These are phyloP conservation scores for Aristolochia californica DNA, from an alignment of 164 flowering plant genomes.

Conservation along the genomic window DNA sequence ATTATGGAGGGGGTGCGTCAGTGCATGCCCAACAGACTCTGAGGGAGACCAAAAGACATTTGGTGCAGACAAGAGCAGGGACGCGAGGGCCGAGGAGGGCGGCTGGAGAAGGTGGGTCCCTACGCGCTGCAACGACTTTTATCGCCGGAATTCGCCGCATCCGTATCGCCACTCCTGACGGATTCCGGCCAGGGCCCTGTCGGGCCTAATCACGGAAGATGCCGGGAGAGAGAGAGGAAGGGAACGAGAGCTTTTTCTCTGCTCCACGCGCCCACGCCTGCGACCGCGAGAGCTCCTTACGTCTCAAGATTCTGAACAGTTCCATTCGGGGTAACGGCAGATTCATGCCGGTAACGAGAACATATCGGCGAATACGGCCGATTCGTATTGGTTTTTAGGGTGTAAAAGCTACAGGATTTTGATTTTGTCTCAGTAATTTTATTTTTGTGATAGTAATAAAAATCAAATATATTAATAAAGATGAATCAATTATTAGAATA, in stretches of 20 bases:
- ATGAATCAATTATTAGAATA: too few relatives aligned
- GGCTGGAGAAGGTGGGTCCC: background rate
- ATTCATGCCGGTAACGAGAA: too few relatives aligned
- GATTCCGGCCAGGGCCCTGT: background rate
- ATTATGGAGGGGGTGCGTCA: background rate
- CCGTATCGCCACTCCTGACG: background rate
- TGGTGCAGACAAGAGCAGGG: background rate
- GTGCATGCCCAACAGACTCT: conserved; percentile 5
- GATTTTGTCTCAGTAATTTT: too few relatives aligned
- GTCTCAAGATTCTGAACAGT: background rate
- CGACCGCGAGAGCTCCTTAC: background rate
- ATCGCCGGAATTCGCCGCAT: conserved; percentile 13
- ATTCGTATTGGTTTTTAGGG: too few relatives aligned
- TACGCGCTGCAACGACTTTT: background rate
- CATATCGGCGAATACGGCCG: too few relatives aligned
- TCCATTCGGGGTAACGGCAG: too few relatives aligned
- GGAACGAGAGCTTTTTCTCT: background rate
- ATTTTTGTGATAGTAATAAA: too few relatives aligned
- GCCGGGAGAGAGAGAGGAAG: background rate
- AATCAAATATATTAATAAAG: too few relatives aligned
- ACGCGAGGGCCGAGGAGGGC: background rate
- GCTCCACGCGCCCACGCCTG: background rate
- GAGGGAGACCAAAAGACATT: conserved; percentile 1
- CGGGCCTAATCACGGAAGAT: background rate
- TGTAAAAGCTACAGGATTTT: too few relatives aligned